phyloP scores from a whole-genome alignment of 768 basidiomycete genomes.

The Suillus clintonianus region DNA sequence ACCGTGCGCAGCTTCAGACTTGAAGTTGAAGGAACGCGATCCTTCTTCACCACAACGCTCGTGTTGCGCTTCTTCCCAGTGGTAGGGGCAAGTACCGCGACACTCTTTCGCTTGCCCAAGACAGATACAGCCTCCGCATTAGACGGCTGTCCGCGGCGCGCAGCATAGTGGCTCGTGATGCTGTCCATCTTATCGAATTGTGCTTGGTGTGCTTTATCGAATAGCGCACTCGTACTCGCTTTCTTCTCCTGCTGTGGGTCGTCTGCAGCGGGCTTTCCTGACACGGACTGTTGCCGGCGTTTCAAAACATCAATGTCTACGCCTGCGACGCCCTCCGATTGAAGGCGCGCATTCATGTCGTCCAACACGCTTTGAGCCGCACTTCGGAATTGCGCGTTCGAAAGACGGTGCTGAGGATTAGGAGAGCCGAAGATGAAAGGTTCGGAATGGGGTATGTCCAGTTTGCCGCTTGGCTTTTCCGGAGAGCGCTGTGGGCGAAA shows the following conservation, averaged over 20 bases:
- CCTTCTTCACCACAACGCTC: constrained; percentile 43
- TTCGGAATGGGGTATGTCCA: constrained; percentile 26
- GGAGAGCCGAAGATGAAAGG: constrained; percentile 84
- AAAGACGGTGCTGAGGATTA: constrained; percentile 58
- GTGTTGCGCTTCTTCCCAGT: constrained; percentile 49
- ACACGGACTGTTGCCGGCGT: constrained; percentile 17
- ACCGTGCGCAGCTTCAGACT: constrained; percentile 10
- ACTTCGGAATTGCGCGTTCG: constrained; percentile 64
- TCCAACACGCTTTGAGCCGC: constrained; percentile 73
- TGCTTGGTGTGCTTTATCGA: constrained; percentile 63
- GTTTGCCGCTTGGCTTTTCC: background rate
- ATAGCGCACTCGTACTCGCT: constrained; percentile 32
- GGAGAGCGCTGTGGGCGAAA: constrained; percentile 18
- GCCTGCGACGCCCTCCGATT: constrained; percentile 53
- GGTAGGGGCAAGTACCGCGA: constrained; percentile 15
- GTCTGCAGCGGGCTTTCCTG: background rate
- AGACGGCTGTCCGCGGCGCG: constrained; percentile 34
- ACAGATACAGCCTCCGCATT: constrained; percentile 14
- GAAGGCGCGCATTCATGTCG: constrained; percentile 79
- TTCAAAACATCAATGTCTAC: constrained; percentile 49
- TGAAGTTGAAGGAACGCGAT: background rate
- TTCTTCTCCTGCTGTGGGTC: constrained; percentile 19
- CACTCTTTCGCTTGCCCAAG: constrained; percentile 40
- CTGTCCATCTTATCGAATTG: constrained; percentile 80
- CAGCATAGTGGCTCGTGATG: constrained; percentile 57